Base-by-base conservation (phyloP, 345 rosid species). In the Combretum micranthum region DNA sequence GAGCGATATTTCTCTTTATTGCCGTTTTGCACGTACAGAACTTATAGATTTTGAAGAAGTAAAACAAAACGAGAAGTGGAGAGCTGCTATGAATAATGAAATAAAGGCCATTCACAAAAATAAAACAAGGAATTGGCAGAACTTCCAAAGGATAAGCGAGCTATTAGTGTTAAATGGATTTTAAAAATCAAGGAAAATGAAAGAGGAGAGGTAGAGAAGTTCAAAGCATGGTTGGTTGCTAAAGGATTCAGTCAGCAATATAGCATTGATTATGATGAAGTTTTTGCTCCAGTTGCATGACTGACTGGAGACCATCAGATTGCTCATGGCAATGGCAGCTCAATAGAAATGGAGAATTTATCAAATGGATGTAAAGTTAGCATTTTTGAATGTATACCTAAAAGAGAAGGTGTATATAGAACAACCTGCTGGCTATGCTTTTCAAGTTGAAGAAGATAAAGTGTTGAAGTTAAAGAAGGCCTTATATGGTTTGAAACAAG, bases 221-320 rank as follows among this genome's bases (percentile, higher is more conserved):
- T 47, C 16, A 56, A 61, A 18, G 55, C 20, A 3, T 10, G 56
- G 18, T n/a, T 56, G 3, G 50, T 64, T 0, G 62, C 6, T 0
- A 64, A 64, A 19, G n/a, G n/a, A n/a, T n/a, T 21, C 25, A 43
- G 22, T 16, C 57, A 51, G 44, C 16, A 53, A 13, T 26, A 17
- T 19, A 39, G 0, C 26, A 45, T 46, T 3, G 22, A 52, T 17
- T 59, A 58, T 14, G 44, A 58, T 4, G 42, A 65, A 26, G 48
- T 65, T 3, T 57, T 65, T 44, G 20, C 53, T 15, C 64, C 37
- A 2, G 44, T 65, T 13, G 63, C 56, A n/a, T n/a, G n/a, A n/a
- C 0, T 20, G 32, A 0, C n/a, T 58, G 44, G 2, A 65, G 42
- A 65, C 15, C 14, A 52, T 65, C 8, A 50, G 50, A 44, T 7